Evolutionary conservation across 1,284 basidiomycete genomes (phyloP).

Genomic region (Puccinia coronata): DNA sequence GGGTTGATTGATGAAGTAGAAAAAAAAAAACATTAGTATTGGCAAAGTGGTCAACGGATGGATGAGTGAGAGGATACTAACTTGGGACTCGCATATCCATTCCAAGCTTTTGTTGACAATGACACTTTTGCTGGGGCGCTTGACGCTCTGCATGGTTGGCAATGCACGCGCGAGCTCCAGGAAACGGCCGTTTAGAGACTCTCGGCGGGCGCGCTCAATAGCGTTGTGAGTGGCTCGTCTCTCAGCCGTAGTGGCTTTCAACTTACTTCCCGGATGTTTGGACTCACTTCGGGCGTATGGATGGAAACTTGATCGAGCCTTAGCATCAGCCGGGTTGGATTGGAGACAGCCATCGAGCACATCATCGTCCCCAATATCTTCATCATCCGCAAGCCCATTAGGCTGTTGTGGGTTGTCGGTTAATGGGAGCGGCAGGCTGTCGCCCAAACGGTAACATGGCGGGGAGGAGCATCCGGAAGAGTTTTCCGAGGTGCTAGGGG

Average conservation of each 20-base stretch:
- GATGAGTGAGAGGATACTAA: conserved; percentile 53
- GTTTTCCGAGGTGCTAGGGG: conserved; percentile 25
- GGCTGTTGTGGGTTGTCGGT: conserved; percentile 23
- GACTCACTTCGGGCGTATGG: conserved; percentile 22
- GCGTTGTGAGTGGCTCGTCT: conserved; percentile 91
- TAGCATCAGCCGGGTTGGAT: conserved; percentile 4
- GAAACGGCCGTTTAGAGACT: conserved; percentile 86
- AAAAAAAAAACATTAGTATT: not conserved
- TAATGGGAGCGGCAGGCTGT: not conserved
- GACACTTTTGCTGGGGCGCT: conserved; percentile 86
- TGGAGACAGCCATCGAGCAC: conserved; percentile 21
- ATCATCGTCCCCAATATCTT: conserved; percentile 44
- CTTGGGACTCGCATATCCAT: conserved; percentile 54
- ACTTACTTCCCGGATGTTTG: conserved; percentile 15
- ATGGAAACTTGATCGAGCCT: conserved; percentile 7
- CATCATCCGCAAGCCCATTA: conserved; percentile 22
- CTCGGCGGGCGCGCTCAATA: conserved; percentile 83
- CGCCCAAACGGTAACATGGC: conserved; percentile 9
- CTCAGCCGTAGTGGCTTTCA: conserved; percentile 69
- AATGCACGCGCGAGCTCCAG: conserved; percentile 82
- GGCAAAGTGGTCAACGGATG: too few species aligned
- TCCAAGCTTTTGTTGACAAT: conserved; percentile 76
- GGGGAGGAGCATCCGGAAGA: conserved; percentile 28
- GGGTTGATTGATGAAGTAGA: not conserved
- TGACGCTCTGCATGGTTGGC: conserved; percentile 82